A percentile compares a stretch with the other conserved stretches of the same genome.
Conservation (phyloP, 2,329 filamentous ascomycete species). For the Saccharata proteae region DNA sequence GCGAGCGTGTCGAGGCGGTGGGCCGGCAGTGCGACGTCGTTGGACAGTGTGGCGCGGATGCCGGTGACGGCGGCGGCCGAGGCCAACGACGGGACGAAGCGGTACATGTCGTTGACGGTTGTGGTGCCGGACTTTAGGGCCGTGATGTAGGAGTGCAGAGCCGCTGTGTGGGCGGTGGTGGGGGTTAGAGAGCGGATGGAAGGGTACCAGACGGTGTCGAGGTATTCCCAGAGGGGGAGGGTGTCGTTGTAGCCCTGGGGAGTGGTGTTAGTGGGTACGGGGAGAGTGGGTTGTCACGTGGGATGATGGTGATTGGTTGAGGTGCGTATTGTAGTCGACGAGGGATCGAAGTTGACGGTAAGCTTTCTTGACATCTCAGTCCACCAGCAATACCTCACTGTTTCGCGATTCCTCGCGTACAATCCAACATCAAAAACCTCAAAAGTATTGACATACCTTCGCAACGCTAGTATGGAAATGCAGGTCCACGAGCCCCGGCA, state of each 20-base stretch:
- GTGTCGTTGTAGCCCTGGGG: slow-evolving; percentile 4
- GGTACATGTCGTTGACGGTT: slow-evolving; percentile 6
- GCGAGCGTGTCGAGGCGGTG: slow-evolving; percentile 1
- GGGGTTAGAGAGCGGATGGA: slow-evolving; percentile 2
- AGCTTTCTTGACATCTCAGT: not conserved
- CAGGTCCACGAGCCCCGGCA: slow-evolving; percentile 3
- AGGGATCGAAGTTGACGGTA: too few species aligned
- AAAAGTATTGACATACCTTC: too few species aligned
- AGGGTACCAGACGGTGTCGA: slow-evolving; percentile 6
- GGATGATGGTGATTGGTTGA: too few species aligned
- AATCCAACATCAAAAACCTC: too few species aligned
- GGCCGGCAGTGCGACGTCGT: not conserved
- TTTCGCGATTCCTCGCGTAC: too few species aligned
- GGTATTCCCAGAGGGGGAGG: slow-evolving; percentile 6
- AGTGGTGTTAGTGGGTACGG: not conserved
- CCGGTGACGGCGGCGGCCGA: not conserved
- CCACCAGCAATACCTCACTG: too few species aligned
- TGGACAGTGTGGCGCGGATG: not conserved
- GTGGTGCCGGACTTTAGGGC: slow-evolving; percentile 5
- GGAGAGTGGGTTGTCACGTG: too few species aligned
- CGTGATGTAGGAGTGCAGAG: slow-evolving; percentile 2
- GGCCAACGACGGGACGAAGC: slow-evolving; percentile 1
- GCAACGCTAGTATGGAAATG: slow-evolving; percentile 4
- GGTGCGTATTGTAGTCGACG: too few species aligned
- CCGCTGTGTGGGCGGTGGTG: not conserved